Conservation (phyloP, 306 rosid species). For the Phaseolus lunatus region DNA sequence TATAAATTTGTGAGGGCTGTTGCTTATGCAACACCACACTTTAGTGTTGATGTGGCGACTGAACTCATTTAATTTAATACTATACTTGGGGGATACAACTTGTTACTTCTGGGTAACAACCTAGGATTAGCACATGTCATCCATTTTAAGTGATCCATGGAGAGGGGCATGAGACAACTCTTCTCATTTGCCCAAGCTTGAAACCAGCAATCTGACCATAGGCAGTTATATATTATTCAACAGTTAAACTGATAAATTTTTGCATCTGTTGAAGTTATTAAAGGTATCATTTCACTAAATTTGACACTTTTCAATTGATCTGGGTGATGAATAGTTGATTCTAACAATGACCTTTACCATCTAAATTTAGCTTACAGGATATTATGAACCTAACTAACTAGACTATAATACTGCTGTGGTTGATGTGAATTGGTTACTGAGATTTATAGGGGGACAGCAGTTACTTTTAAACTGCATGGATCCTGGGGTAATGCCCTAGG, state of each 20-base stretch:
- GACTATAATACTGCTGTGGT: not conserved
- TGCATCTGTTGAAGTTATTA: not conserved
- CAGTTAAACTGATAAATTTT: not conserved
- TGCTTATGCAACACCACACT: not conserved
- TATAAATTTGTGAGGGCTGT: not conserved
- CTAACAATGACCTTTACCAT: not conserved
- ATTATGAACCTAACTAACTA: not conserved
- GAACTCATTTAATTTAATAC: not conserved
- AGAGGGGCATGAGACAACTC: not conserved
- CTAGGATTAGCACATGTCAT: not conserved
- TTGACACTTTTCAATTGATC: not conserved
- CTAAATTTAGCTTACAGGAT: too few species aligned
- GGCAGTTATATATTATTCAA: not conserved
- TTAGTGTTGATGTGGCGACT: not conserved
- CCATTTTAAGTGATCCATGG: not conserved
- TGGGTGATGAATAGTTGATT: not conserved
- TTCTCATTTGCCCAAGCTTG: not conserved
- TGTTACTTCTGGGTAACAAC: not conserved
- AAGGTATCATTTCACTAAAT: not conserved
- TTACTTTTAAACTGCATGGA: too few species aligned
- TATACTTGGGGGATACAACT: not conserved
- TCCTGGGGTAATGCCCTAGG: too few species aligned
- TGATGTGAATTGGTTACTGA: too few species aligned
- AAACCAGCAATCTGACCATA: not conserved
- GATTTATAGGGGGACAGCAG: too few species aligned